These are phyloP conservation scores for Wickerhamomyces chaumierensis DNA, from an alignment of 805 yeast species.

Conservation along the genomic window DNA sequence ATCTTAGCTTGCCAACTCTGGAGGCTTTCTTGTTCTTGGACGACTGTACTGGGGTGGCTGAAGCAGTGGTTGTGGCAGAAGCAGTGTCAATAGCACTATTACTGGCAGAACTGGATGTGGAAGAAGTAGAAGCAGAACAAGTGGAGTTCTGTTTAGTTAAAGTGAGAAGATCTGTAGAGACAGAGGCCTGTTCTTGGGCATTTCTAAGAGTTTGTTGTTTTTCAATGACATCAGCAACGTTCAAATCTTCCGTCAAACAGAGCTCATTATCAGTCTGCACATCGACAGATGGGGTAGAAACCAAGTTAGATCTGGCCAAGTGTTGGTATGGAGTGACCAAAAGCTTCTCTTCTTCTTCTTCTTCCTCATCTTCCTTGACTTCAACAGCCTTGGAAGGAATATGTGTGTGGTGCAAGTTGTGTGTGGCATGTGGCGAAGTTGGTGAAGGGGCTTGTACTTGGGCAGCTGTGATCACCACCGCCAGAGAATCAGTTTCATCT, in stretches of 20 bases:
- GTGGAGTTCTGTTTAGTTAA: constrained; percentile 3
- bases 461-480: constrained; percentile 10
- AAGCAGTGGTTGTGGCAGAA: constrained; percentile 1
- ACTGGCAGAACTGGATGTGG: constrained; percentile 2
- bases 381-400: constrained; percentile 4
- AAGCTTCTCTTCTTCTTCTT: constrained; percentile 9
- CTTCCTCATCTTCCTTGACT: constrained; percentile 10
- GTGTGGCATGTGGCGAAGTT: constrained; percentile 5
- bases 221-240: constrained; percentile 1
- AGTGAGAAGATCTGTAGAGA: not conserved
- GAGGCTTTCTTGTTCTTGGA: constrained; percentile 1
- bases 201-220: too few species aligned
- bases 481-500: constrained; percentile 15
- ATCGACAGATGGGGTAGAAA: constrained; percentile 8
- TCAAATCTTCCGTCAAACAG: constrained; percentile 1
- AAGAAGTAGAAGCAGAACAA: constrained; percentile 4
- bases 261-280: constrained; percentile 1
- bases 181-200: not conserved
- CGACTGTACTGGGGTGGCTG: constrained; percentile 5
- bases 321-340: constrained; percentile 3
- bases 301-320: constrained; percentile 5
- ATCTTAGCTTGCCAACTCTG: constrained; percentile 17
- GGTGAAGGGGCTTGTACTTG: constrained; percentile 7
- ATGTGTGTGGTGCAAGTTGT: not conserved
- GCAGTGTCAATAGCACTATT: constrained; percentile 1